Base-by-base conservation (phyloP, 1,139 yeast genomes). In the Blastobotrys malaysiensis region DNA sequence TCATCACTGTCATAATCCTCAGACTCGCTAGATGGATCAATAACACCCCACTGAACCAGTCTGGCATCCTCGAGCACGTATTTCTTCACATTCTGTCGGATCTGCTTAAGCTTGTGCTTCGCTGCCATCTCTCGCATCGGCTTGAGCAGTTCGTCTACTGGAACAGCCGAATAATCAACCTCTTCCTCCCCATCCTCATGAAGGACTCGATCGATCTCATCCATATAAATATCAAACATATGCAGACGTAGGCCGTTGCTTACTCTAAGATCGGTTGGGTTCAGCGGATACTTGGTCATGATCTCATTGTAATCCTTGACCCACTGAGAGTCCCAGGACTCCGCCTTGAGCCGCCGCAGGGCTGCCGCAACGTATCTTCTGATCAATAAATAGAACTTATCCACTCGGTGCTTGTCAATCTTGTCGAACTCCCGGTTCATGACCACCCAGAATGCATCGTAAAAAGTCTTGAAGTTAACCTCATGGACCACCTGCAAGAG, bases 191-290 rank as follows among this genome's bases (percentile, higher is more conserved):
- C 63, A 1, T 57, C 72, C 64, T 74, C 80, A 57, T 81, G 80
- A 55, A 86, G 68, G 9, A 85, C 80, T 58, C 78, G 77, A 64
- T 86, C 96, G 60, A 93, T 74, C 70, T 93, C 99, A 64, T 91
- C 98, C 48, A 88, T 70, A 66, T 81, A 84, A 16, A 93, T 82
- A 72, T 93, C 99, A 61, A 88, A 79, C 53, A 93, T 72, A 72
- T 93, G 99, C 70, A 87, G 82, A 36, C 96, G 84, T 53, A 93
- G 78, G 22, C 96, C 96, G 61, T 79, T 80, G 48, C 95, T 86
- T 45, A 84, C 76, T 61, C 79, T 77, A 51, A 79, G 26, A 65
- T 68, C 66, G 22, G 57, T 49, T 50, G 65, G 61, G 61, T 68
- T 69, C 43, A 74, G 56, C 0, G 79, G 76, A 20, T 63, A 59